phyloP scores from a whole-genome alignment of 2,329 filamentous ascomycete genomes.

The Fusarium sp. region DNA sequence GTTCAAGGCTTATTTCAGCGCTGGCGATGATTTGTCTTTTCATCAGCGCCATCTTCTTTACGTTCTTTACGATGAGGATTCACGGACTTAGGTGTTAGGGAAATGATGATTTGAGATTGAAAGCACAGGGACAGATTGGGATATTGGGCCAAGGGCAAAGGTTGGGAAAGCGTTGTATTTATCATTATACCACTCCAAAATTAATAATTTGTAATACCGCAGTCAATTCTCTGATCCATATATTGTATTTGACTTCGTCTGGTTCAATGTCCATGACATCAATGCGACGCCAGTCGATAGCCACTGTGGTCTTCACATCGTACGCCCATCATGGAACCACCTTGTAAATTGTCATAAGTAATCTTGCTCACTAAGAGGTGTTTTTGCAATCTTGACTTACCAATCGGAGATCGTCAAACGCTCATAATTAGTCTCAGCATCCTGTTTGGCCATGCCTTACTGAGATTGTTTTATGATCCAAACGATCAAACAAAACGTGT shows the following conservation, averaged over 20 bases:
- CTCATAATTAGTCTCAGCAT: rapidly evolving
- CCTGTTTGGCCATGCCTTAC: rapidly evolving
- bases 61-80: neutral
- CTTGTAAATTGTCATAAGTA: rapidly evolving
- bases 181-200: conserved; percentile 14
- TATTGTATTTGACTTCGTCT: rapidly evolving
- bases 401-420: no score
- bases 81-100: neutral
- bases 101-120: neutral
- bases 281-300: rapidly evolving
- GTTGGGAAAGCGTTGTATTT: conserved; percentile 4
- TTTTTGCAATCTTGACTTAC: neutral
- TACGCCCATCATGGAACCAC: neutral
- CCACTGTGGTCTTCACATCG: rapidly evolving
- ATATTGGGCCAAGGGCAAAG: neutral
- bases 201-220: neutral
- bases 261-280: rapidly evolving
- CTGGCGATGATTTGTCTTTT: neutral
- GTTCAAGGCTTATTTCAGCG: neutral
- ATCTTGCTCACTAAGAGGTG: no score
- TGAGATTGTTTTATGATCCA: neutral
- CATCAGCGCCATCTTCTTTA: neutral
- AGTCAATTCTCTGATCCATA: rapidly evolving
- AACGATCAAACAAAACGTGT: rapidly evolving
- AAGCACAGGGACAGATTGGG: neutral